Evolutionary conservation across 163 green algal genomes (phyloP), one percentile per base, ranked within the genome.

Genomic region (Chloromonas sp.): DNA sequence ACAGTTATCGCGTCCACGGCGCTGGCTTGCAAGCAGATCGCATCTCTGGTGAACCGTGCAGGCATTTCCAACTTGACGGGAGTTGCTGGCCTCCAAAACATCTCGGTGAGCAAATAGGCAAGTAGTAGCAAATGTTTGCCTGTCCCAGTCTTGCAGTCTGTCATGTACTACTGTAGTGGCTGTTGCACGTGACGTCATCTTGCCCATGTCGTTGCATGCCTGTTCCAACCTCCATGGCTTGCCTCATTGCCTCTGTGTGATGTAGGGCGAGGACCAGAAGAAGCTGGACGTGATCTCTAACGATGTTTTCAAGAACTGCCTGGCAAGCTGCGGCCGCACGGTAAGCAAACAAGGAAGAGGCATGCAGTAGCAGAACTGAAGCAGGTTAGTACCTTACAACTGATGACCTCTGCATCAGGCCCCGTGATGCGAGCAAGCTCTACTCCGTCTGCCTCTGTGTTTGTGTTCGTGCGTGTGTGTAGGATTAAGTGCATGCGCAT

Each of bases 271-370:
- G 93, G 97, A 99, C 90, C 97, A 99, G 96, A 99, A 99, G 93
- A 99, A 99, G 94, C 94, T 99, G 88, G 97, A 99, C 86, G 96
- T 99, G 0, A 92, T 99, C 81, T 98, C 96, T 84, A 99, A 99
- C 89, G 94, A 98, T 79, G 96, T 99, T 8, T 99, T 99, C 91
- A 93, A 89, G 89, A 97, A 98, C 89, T 97, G 92, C 87, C 92
- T 99, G 85, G 89, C 91, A 60, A 86, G 82, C 58, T 95, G 85
- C 81, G 96, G 95, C 71, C 92, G 92, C 84, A 96, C 92, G 1
- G 85, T 90, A 58, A 77, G 84, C 66, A 36, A 36, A 36, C 36
- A 36, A 36, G 36, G 36, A 36, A 36, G 36, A 36, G 36, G 36
- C 36, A 36, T 36, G 36, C 36, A 36, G 36, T 36, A 36, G 36